Conservation (phyloP, 192 early-diverging fungal species). For the Helicostylum pulchrum region DNA sequence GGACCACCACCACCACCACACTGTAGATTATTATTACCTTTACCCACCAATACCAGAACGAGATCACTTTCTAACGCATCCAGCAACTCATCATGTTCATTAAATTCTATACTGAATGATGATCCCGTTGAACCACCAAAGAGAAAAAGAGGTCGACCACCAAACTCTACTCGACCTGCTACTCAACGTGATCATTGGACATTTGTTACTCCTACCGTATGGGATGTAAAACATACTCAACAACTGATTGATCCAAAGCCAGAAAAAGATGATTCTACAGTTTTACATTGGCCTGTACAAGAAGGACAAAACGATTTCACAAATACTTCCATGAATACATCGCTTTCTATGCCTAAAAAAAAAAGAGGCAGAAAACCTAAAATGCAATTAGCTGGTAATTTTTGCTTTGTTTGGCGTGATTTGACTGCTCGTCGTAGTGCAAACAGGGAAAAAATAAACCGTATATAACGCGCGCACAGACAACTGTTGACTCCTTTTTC, state of each 20-base stretch:
- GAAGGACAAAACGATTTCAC: conserved; percentile 26
- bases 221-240: conserved; percentile 24
- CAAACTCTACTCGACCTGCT: conserved; percentile 13
- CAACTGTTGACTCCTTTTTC: no score
- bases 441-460: conserved; percentile 9
- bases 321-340: conserved; percentile 27
- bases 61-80: conserved; percentile 23
- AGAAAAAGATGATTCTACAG: conserved; percentile 8
- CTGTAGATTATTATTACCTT: neutral
- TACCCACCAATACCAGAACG: conserved; percentile 12
- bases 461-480: no score
- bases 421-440: conserved; percentile 29
- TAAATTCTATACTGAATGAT: conserved; percentile 6
- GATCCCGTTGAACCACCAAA: conserved; percentile 1
- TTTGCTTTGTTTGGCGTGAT: conserved; percentile 41
- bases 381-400: conserved; percentile 35
- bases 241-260: neutral
- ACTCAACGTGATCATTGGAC: conserved; percentile 20
- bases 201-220: conserved; percentile 38
- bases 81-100: conserved; percentile 5
- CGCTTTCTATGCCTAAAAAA: conserved; percentile 34
- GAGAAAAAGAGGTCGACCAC: conserved; percentile 29
- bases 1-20: conserved; percentile 3
- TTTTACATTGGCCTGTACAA: conserved; percentile 11
- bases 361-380: conserved; percentile 41